Conservation (phyloP, 2,329 filamentous ascomycete genomes). For the Raffaelea ambrosiae region DNA sequence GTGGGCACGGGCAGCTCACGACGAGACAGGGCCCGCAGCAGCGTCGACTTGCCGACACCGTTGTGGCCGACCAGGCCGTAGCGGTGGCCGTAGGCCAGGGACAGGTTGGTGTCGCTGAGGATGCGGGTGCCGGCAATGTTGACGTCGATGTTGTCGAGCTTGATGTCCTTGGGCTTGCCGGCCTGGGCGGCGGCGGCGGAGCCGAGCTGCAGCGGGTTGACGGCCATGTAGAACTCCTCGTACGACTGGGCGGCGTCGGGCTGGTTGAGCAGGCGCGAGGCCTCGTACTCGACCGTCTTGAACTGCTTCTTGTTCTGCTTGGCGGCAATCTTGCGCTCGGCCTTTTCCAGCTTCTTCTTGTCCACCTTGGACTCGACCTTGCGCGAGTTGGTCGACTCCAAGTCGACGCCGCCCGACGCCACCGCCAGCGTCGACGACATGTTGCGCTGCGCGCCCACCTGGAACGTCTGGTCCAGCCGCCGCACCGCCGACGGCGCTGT, state of each 20-base stretch:
- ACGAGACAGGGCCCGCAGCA: constrained; percentile 81
- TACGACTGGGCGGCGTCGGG: constrained; percentile 82
- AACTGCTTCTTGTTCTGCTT: constrained; percentile 98
- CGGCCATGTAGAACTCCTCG: constrained; percentile 99
- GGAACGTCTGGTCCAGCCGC: constrained; percentile 87
- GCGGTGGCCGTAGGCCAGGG: constrained; percentile 81
- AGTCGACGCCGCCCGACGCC: constrained; percentile 73
- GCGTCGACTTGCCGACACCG: constrained; percentile 91
- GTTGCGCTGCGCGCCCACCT: constrained; percentile 88
- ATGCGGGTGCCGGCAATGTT: constrained; percentile 86
- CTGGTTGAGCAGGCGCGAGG: constrained; percentile 78
- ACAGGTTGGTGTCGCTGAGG: constrained; percentile 81
- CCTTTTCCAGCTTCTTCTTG: constrained; percentile 94
- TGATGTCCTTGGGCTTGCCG: constrained; percentile 97
- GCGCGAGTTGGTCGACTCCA: constrained; percentile 84
- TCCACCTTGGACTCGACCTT: constrained; percentile 98
- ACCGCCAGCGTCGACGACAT: constrained; percentile 94
- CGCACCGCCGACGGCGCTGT: constrained; percentile 64
- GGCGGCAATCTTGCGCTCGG: constrained; percentile 91
- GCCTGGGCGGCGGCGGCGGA: constrained; percentile 54
- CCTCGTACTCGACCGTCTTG: constrained; percentile 98
- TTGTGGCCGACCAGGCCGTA: constrained; percentile 97
- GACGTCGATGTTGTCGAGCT: constrained; percentile 92
- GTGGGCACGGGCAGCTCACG: constrained; percentile 92
- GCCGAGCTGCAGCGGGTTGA: constrained; percentile 90